These are phyloP conservation scores for Eimeria falciformis DNA, from an alignment of 169 alveolate species.

Conservation along the genomic window DNA sequence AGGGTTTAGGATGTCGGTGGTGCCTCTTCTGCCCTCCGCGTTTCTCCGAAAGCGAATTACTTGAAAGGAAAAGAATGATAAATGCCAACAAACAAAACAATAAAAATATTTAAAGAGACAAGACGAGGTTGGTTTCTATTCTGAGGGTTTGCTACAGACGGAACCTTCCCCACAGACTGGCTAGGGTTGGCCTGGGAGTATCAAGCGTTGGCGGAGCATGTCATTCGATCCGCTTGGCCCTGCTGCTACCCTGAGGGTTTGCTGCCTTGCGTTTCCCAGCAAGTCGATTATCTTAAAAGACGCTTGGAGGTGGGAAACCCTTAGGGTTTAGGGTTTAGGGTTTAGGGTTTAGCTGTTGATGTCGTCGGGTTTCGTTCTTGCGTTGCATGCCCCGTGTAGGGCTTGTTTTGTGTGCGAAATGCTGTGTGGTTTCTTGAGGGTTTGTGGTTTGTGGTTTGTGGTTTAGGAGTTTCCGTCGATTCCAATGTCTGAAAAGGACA, in stretches of 20 bases:
- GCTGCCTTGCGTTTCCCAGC: constrained; percentile 57
- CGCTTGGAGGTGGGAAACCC: constrained; percentile 42
- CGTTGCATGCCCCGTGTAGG: too few relatives aligned
- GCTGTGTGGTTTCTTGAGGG: too few relatives aligned
- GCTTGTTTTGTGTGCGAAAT: too few relatives aligned
- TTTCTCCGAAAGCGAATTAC: too few relatives aligned
- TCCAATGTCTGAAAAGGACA: constrained; percentile 38
- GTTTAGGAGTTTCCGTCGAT: constrained; percentile 29
- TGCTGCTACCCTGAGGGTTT: constrained; percentile 67
- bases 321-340: constrained; percentile 3
- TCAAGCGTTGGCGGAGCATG: constrained; percentile 43
- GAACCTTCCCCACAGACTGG: constrained; percentile 59
- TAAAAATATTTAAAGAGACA: too few relatives aligned
- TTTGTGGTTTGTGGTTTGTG: neutral
- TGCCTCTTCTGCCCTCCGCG: too few relatives aligned
- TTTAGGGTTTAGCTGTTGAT: neutral
- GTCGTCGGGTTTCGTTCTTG: too few relatives aligned
- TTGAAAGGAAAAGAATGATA: too few relatives aligned
- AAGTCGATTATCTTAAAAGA: constrained; percentile 25
- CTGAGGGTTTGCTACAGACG: constrained; percentile 32
- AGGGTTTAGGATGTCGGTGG: too few relatives aligned
- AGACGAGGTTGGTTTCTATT: neutral
- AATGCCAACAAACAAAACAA: neutral
- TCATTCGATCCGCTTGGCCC: constrained; percentile 61
- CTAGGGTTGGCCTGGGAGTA: constrained; percentile 60